A percentile compares a stretch with the other conserved stretches of the same genome.
Conservation (phyloP, 305 asterid genomes). For the Ajuga reptans region DNA sequence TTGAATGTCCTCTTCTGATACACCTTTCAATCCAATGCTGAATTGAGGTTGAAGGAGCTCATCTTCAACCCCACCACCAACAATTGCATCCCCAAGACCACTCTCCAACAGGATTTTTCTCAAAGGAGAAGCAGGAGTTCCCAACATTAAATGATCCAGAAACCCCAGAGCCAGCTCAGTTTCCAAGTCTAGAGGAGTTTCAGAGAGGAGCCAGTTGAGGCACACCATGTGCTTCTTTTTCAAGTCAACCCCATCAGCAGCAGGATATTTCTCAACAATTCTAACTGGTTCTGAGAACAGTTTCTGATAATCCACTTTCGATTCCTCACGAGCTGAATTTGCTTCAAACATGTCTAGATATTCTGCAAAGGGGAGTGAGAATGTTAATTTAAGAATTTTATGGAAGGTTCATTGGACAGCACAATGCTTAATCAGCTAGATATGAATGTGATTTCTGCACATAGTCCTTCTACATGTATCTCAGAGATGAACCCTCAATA, state of each 20-base stretch:
- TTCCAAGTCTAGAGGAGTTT: conserved; percentile 83
- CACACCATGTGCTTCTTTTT: conserved; percentile 94
- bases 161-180: conserved; percentile 88
- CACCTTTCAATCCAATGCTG: conserved; percentile 92
- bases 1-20: conserved; percentile 65
- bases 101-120: conserved; percentile 88
- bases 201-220: conserved; percentile 91
- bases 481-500: not conserved
- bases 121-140: conserved; percentile 97
- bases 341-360: conserved; percentile 82
- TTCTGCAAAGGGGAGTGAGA: conserved; percentile 34
- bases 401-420: not conserved
- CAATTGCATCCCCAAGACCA: conserved; percentile 87
- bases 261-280: conserved; percentile 83
- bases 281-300: conserved; percentile 71
- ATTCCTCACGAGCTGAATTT: conserved; percentile 80
- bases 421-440: not conserved
- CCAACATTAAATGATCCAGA: conserved; percentile 79
- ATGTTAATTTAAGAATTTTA: conserved; percentile 2
- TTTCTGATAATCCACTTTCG: conserved; percentile 63
- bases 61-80: conserved; percentile 95
- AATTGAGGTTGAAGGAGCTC: conserved; percentile 97
- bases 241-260: conserved; percentile 76
- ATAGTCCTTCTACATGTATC: not conserved
- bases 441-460: conserved; percentile 7